Evolutionary conservation across 2,329 filamentous ascomycete species (phyloP), one percentile per base, ranked within the genome.

Genomic region (Sporothrix curviconia): DNA sequence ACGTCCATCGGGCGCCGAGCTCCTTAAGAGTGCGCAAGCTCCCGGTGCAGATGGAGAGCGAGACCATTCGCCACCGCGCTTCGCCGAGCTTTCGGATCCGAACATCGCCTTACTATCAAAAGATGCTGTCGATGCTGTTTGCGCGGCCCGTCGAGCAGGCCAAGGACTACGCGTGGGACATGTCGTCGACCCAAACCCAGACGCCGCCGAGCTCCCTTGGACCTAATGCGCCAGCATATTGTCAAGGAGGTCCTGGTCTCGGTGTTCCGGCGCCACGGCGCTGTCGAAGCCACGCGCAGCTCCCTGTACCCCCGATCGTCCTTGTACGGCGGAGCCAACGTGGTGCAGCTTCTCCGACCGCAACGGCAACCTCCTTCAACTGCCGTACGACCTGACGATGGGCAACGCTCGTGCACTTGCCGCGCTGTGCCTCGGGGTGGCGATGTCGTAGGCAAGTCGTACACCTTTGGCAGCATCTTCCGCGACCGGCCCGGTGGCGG

Each of bases 321-420:
- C 9, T 85, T 92, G 67, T 96, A 96, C 67, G 76, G 80, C 72
- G 76, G 78, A 71, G 68, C 80, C 51, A 89, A 89, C 64, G 86
- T 87, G 14, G 88, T 95, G 15, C 86, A 89, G 60, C 73, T 97
- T 14, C 76, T 99, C 25, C n/a, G 90, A 96, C 68, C 78, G 84
- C 1, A 89, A 86, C 60, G 94, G 92, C 2, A 92, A 87, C n/a
- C 78, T 96, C 1, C 77, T 97, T 7, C 94, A 99, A 68, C 74
- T 99, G n/a, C 94, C 94, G 0, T 96, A 90, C 66, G 94, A 99
- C 69, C 76, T 97, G 22, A 96, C 91, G 2, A 78, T 97, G 62
- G 91, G 92, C 1, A 86, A 95, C 69, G 94, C 94, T 24, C 83
- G 92, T 56, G 84, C 86, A 58, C 81, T 99, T 54, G 91, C 92